Conservation (phyloP, 2,329 filamentous ascomycete genomes). For the Hypoxylon sp. region DNA sequence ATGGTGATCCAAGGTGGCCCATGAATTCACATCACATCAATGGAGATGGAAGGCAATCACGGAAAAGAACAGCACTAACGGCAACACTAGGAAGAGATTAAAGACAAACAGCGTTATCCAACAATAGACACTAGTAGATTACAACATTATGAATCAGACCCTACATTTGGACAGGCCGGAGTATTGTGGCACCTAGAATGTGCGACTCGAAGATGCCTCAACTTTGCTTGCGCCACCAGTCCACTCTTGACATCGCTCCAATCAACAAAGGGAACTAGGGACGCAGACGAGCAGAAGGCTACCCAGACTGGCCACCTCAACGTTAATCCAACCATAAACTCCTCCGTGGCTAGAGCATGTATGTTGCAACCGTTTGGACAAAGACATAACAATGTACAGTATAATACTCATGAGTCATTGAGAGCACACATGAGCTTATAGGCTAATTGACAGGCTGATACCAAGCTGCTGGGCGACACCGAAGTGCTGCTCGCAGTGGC, state of each 20-base stretch:
- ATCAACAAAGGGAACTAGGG: constrained; percentile 43
- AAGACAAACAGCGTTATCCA: constrained; percentile 35
- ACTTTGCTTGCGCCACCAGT: constrained; percentile 37
- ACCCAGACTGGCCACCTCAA: constrained; percentile 16
- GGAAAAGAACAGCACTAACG: not conserved
- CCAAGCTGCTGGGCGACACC: constrained; percentile 48
- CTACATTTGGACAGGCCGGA: constrained; percentile 51
- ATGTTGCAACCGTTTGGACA: constrained; percentile 41
- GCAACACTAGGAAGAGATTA: not conserved
- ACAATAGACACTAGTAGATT: constrained; percentile 62
- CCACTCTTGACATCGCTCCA: constrained; percentile 31
- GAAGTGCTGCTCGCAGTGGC: constrained; percentile 83
- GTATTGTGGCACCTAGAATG: constrained; percentile 46
- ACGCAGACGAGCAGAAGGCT: constrained; percentile 14
- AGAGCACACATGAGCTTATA: constrained; percentile 2
- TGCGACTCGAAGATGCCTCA: constrained; percentile 38
- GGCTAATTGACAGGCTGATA: constrained; percentile 44
- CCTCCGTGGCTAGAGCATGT: constrained; percentile 27
- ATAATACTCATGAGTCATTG: constrained; percentile 11
- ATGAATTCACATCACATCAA: no score
- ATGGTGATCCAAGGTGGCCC: no score
- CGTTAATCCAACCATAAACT: constrained; percentile 31
- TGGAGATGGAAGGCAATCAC: no score
- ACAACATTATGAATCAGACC: constrained; percentile 62
- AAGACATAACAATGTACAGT: constrained; percentile 44